Evolutionary conservation across 306 rosid genomes (phyloP), one percentile per base, ranked within the genome.

Genomic region (Bauhinia variegata): DNA sequence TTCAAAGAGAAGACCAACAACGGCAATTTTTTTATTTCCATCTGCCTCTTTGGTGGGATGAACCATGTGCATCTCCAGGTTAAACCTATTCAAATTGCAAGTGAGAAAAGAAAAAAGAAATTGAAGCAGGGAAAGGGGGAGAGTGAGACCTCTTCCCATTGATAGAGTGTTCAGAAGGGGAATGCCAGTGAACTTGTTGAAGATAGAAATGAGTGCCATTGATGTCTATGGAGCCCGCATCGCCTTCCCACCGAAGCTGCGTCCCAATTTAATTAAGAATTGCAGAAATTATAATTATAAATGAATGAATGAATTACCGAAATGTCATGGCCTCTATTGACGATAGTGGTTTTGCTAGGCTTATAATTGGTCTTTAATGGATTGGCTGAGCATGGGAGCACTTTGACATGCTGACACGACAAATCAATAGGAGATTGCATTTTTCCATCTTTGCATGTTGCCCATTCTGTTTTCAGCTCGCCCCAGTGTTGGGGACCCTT

Each of bases 91-190:
- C 11, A 19, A 46, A 19, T 6, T 23, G 8, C n/a, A n/a, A 11
- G 8, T 2, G 33, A 4, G 12, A 16, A 36, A 36, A 8, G 41
- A 36, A 36, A 36, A 11, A 2, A 11, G 0, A 3, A 11, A 42
- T 10, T 2, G 48, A 10, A 10, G 12, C 11, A 8, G 47, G 11
- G n/a, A 11, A 8, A 42, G 48, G 11, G 0, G 11, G 33, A 56
- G 3, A 23, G 31, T 13, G 31, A 34, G 42, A 81, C 96, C 83
- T 85, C 15, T 65, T 65, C 63, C 90, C 88, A 8, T 90, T 72
- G 66, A 90, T 66, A 76, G 89, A 14, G 19, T 90, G 96, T 75
- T 90, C 95, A 2, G 96, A 72, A 51, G 95, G 95, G 58, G 82
- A 70, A 77, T 90, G 96, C 95, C 96, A 85, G 28, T 90, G 96